phyloP scores from a whole-genome alignment of 1,284 basidiomycete genomes.

The Apiotrichum akiyoshidainum region DNA sequence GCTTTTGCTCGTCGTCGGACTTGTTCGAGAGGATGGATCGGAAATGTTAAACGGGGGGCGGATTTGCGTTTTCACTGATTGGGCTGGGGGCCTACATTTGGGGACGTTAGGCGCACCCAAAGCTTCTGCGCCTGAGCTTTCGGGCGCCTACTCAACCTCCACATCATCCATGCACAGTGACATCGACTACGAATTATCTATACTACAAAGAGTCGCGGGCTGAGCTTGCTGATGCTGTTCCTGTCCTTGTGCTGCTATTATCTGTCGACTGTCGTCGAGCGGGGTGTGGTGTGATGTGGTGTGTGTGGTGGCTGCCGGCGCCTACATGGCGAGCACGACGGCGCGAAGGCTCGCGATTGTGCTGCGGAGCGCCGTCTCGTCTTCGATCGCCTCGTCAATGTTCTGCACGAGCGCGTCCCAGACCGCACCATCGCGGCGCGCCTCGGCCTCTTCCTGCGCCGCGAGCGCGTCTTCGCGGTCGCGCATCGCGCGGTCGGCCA shows the following conservation, averaged over 20 bases:
- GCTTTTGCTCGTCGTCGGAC: no score
- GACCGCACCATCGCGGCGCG: constrained; percentile 8
- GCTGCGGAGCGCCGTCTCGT: constrained; percentile 8
- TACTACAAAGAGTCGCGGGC: not conserved
- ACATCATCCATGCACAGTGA: not conserved
- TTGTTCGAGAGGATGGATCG: not conserved
- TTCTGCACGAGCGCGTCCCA: constrained; percentile 13
- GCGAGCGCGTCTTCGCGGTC: constrained; percentile 12
- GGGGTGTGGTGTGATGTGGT: not conserved
- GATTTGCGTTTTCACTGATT: no score
- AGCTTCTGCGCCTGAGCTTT: no score
- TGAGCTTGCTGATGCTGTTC: no score
- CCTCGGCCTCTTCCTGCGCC: constrained; percentile 3
- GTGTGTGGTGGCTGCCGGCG: not conserved
- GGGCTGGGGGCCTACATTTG: no score
- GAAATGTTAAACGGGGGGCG: not conserved
- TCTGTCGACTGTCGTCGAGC: no score
- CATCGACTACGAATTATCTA: not conserved
- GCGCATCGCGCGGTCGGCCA: constrained; percentile 6
- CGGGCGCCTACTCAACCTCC: not conserved
- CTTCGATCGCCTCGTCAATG: constrained; percentile 18
- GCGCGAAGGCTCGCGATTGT: constrained; percentile 1
- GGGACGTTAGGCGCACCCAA: no score
- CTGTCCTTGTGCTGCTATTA: no score
- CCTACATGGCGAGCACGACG: constrained; percentile 1